Percentiles rank a stretch among this genome's conserved stretches.
These are phyloP conservation scores for Annulohypoxylon bovei DNA, from an alignment of 495 filamentous ascomycete species.

Conservation along the genomic window DNA sequence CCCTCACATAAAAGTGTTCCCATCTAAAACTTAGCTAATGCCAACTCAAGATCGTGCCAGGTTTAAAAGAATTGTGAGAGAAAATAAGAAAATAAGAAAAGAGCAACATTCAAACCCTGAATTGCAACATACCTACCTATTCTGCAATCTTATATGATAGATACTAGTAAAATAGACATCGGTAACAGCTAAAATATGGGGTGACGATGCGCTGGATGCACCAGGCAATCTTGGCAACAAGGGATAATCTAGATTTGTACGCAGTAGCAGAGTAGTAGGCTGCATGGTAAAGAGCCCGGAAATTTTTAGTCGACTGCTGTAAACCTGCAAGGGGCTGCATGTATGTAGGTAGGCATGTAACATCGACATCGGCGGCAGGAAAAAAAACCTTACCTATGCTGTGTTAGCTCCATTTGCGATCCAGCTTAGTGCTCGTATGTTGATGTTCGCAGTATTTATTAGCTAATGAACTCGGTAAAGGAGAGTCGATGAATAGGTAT, in stretches of 20 bases:
- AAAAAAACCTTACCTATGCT: conserved; percentile 12
- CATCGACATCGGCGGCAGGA: conserved; percentile 13
- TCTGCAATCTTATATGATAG: neutral
- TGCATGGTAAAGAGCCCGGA: conserved; percentile 17
- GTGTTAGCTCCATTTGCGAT: conserved; percentile 5
- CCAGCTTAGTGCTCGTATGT: neutral
- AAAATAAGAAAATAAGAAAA: conserved; percentile 8
- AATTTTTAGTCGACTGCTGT: conserved; percentile 1
- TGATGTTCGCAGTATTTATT: neutral
- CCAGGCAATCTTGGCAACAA: conserved; percentile 29
- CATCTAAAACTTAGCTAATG: conserved; percentile 24
- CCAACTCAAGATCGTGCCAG: conserved; percentile 12
- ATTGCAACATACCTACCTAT: conserved; percentile 25
- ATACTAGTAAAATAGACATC: neutral
- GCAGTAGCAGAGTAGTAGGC: conserved; percentile 24
- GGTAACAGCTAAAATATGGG: neutral
- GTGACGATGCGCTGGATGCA: neutral
- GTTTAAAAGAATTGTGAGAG: neutral
- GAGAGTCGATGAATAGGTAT: neutral
- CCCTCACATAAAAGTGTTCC: neutral
- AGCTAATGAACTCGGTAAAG: neutral
- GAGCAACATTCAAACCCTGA: conserved; percentile 18
- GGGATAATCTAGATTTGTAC: conserved; percentile 33
- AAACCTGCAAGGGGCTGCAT: conserved; percentile 30
- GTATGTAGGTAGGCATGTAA: conserved; percentile 8